Percentiles rank a stretch among this genome's conserved stretches.
phyloP scores from a whole-genome alignment of 2,329 filamentous ascomycete genomes.

The Alternaria sp. region DNA sequence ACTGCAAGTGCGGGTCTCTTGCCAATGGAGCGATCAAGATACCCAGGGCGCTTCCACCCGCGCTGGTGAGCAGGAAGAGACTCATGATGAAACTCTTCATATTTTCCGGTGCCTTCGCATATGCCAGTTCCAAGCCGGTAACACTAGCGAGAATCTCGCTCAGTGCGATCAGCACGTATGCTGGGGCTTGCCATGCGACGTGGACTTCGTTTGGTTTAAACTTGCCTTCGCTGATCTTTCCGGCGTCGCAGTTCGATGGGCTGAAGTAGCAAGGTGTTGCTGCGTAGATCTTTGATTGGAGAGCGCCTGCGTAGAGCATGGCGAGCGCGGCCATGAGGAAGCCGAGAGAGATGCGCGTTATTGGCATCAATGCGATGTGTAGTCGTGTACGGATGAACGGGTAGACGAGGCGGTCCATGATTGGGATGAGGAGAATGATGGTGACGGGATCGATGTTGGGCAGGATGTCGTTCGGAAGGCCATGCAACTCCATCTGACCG shows the following conservation, averaged over 20 bases:
- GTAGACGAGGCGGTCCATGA: constrained; percentile 55
- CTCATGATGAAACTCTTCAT: constrained; percentile 59
- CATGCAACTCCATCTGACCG: constrained; percentile 54
- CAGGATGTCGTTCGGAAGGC: constrained; percentile 57
- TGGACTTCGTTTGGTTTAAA: constrained; percentile 52
- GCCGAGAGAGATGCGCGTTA: constrained; percentile 61
- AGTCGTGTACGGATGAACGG: constrained; percentile 51
- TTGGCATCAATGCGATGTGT: constrained; percentile 53
- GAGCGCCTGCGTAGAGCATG: constrained; percentile 62
- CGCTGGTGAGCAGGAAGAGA: constrained; percentile 67
- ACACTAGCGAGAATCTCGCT: constrained; percentile 56
- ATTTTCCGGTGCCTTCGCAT: constrained; percentile 53
- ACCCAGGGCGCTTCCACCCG: constrained; percentile 65
- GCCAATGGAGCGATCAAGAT: constrained; percentile 66
- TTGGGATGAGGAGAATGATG: constrained; percentile 55
- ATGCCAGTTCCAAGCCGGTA: constrained; percentile 56
- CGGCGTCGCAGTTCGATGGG: constrained; percentile 49
- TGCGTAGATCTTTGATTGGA: constrained; percentile 63
- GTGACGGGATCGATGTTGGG: constrained; percentile 56
- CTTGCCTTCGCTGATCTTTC: constrained; percentile 34
- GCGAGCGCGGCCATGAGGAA: constrained; percentile 61
- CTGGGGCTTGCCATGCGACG: constrained; percentile 54
- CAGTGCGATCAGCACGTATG: constrained; percentile 54
- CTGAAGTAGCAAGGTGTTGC: constrained; percentile 60
- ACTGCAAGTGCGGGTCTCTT: constrained; percentile 69